phyloP scores from a whole-genome alignment of 2,329 filamentous ascomycete species.

The Fusarium cyanostomum region DNA sequence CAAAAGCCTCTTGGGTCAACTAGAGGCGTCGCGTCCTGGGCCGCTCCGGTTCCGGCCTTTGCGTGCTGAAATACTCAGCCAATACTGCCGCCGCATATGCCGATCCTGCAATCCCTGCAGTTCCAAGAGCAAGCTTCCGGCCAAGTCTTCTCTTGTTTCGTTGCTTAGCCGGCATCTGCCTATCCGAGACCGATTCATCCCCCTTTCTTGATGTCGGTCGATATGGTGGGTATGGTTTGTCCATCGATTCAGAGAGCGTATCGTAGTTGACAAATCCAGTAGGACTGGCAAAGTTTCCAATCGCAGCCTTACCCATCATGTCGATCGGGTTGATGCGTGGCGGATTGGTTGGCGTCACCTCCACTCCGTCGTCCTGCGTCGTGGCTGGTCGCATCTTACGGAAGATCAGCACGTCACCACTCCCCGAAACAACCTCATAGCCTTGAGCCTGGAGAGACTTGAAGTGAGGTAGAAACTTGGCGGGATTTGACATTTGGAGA shows the following conservation, averaged over 20 bases:
- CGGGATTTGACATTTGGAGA: slow-evolving; percentile 67
- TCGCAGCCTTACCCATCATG: slow-evolving; percentile 58
- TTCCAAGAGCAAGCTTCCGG: slow-evolving; percentile 63
- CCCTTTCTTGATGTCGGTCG: slow-evolving; percentile 55
- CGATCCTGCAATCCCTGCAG: slow-evolving; percentile 62
- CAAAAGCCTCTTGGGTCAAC: background rate
- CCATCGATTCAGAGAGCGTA: slow-evolving; percentile 40
- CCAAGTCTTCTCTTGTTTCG: slow-evolving; percentile 53
- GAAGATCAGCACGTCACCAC: slow-evolving; percentile 71
- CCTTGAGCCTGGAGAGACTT: slow-evolving; percentile 66
- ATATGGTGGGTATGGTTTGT: slow-evolving; percentile 49
- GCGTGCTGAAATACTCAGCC: slow-evolving; percentile 65
- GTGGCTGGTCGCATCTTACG: slow-evolving; percentile 60
- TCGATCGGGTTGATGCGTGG: slow-evolving; percentile 66
- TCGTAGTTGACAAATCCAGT: slow-evolving; percentile 74
- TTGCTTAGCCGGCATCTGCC: slow-evolving; percentile 45
- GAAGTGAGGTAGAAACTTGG: slow-evolving; percentile 73
- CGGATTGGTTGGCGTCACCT: background rate
- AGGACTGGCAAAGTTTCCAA: slow-evolving; percentile 69
- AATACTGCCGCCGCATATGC: slow-evolving; percentile 68
- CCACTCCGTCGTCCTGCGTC: slow-evolving; percentile 3
- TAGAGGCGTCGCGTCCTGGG: slow-evolving; percentile 7
- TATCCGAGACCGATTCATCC: slow-evolving; percentile 60
- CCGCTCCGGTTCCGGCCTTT: slow-evolving; percentile 48
- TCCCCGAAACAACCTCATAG: slow-evolving; percentile 73